Percentiles rank a stretch among this genome's conserved stretches.
phyloP scores from a whole-genome alignment of 257 asterid species.

The Lithospermum erythrorhizon region DNA sequence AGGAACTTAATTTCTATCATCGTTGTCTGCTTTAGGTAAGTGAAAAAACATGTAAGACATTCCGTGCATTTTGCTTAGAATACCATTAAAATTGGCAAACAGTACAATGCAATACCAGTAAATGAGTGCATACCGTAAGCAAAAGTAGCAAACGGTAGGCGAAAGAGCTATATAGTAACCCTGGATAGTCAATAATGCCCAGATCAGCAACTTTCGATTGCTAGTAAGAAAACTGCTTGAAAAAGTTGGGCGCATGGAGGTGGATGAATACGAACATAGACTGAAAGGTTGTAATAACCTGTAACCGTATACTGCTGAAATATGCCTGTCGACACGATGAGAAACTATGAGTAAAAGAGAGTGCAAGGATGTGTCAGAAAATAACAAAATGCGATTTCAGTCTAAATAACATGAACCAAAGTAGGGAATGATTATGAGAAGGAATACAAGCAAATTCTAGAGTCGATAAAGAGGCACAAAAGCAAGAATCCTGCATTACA shows the following conservation, averaged over 20 bases:
- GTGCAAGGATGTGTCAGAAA: background rate
- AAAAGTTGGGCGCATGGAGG: background rate
- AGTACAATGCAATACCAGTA: background rate
- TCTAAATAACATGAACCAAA: background rate
- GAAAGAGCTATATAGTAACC: slow-evolving; percentile 89
- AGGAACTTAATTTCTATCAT: no score
- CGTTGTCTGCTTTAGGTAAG: background rate
- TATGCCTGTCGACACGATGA: slow-evolving; percentile 38
- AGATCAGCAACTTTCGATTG: background rate
- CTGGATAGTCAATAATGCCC: slow-evolving; percentile 33
- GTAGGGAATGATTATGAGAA: background rate
- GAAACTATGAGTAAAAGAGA: background rate
- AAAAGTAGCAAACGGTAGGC: slow-evolving; percentile 78
- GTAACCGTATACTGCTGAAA: slow-evolving; percentile 91
- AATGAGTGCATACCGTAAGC: slow-evolving; percentile 58
- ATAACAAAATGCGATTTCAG: slow-evolving; percentile 1
- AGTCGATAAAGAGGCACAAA: slow-evolving; percentile 35
- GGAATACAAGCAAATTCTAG: background rate
- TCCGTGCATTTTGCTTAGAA: background rate
- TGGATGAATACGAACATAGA: background rate
- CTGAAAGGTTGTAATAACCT: slow-evolving; percentile 40
- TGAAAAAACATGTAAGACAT: background rate
- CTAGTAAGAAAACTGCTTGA: background rate
- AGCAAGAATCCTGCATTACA: slow-evolving; percentile 65
- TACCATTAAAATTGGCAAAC: background rate